These are phyloP conservation scores for Eucalyptus albens DNA, from an alignment of 345 rosid genomes.

Conservation along the genomic window DNA sequence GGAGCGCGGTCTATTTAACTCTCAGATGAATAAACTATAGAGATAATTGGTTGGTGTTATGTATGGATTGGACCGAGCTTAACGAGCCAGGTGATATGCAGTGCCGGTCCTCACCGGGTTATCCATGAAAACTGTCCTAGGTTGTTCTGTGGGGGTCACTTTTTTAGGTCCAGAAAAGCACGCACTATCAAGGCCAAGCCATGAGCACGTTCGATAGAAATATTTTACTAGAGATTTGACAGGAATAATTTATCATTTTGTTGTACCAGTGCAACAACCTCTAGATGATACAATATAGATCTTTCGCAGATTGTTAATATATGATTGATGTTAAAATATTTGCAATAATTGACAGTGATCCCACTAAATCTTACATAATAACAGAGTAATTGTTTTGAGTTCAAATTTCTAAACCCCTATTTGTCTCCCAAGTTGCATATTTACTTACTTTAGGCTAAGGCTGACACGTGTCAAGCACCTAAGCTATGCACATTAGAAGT, in stretches of 20 bases:
- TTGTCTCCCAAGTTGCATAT: rapidly evolving
- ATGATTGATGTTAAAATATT: background rate
- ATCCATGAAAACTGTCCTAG: background rate
- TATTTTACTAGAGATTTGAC: background rate
- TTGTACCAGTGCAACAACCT: background rate
- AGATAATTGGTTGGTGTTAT: background rate
- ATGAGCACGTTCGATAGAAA: background rate
- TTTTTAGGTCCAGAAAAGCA: background rate
- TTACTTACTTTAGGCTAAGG: background rate
- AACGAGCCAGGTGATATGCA: background rate
- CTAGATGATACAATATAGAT: background rate
- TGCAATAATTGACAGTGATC: rapidly evolving
- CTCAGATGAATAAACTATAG: background rate
- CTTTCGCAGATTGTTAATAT: background rate
- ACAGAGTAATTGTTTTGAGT: background rate
- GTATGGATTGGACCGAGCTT: background rate
- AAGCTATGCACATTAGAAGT: background rate
- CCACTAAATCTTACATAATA: too few relatives aligned
- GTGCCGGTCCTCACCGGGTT: background rate
- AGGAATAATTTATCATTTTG: background rate
- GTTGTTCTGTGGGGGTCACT: background rate
- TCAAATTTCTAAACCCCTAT: too few relatives aligned
- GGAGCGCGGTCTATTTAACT: background rate
- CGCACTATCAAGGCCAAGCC: background rate
- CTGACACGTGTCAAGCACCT: rapidly evolving